Evolutionary conservation across 2,329 filamentous ascomycete species (phyloP), one percentile per base, ranked within the genome.

Genomic region (Periconia sp.): DNA sequence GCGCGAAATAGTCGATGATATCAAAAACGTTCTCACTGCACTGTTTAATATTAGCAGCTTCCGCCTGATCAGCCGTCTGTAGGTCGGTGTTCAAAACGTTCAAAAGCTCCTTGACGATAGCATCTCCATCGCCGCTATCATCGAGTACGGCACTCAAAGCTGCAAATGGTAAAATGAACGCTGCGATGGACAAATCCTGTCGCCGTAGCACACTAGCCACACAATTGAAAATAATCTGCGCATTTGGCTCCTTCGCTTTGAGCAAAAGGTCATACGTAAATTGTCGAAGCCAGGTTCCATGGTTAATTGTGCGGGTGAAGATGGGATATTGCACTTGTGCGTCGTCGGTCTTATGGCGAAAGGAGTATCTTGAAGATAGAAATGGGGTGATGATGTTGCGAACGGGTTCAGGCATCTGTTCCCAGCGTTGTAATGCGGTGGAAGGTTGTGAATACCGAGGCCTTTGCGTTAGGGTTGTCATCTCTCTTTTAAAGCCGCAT

Each of bases 21-120:
- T 88, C 85, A 71, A 99, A 99, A 1, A 97, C 87, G 52, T 89
- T 91, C 89, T 97, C 92, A 66, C 91, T 96, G 69, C 90, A 96
- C 49, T 90, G 80, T 66, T 93, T 90, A 65, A 91, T 83, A 47
- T 91, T 87, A 60, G 96, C 90, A 47, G 83, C 83, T 61, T 89
- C 83, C 33, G 80, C 73, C 57, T 88, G 84, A 15, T 77, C 76
- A 17, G 75, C 71, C 23, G 78, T 75, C 19, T 76, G 73, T n/a
- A 84, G 76, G 40, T 82, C 81, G 59, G 90, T 81, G 48, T 85
- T 76, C n/a, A 99, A 76, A 31, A 99, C 86, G 2, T 79, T 81
- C 53, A 89, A 79, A 23, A 99, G 75, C 73, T 99, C 95, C 11
- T 78, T 74, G n/a, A 85, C 79, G 33, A 97, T 81, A 50, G 87